Conservation (phyloP, 108 stramenopile species). For the Cyclotella distinguenda region DNA sequence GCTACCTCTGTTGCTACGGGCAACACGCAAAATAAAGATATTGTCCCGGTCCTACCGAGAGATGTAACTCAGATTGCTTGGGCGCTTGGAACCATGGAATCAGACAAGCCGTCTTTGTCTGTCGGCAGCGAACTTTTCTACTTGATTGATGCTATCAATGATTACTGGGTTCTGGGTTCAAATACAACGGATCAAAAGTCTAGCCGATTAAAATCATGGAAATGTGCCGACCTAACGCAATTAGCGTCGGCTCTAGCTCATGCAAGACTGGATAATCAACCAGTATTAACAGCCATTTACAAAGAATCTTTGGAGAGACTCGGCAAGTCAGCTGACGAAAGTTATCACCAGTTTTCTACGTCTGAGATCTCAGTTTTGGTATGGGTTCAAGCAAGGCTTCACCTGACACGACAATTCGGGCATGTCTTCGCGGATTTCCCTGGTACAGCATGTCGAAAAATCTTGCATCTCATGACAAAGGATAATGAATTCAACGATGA, state of each 20-base stretch:
- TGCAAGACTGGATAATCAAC: conserved; percentile 67
- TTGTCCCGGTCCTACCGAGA: conserved; percentile 48
- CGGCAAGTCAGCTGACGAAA: neutral
- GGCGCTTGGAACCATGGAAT: conserved; percentile 73
- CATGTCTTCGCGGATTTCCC: conserved; percentile 59
- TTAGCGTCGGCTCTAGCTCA: conserved; percentile 66
- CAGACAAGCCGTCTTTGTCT: conserved; percentile 70
- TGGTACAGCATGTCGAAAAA: conserved; percentile 33
- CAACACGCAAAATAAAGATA: conserved; percentile 21
- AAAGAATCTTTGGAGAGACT: conserved; percentile 59
- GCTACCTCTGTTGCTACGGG: neutral
- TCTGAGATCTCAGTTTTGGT: conserved; percentile 75
- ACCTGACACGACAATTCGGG: conserved; percentile 54
- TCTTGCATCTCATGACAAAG: conserved; percentile 42
- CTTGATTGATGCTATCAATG: conserved; percentile 60
- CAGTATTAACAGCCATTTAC: conserved; percentile 56
- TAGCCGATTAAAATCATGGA: conserved; percentile 60
- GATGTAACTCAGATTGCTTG: conserved; percentile 75
- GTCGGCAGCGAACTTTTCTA: conserved; percentile 59
- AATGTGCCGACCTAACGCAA: conserved; percentile 73
- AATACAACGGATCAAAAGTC: conserved; percentile 8
- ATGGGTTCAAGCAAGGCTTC: conserved; percentile 77
- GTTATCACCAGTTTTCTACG: conserved; percentile 34
- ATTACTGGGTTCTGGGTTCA: conserved; percentile 46
- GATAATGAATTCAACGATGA: neutral